phyloP scores from a whole-genome alignment of 805 yeast genomes.

The Schizosaccharomyces octosporus region DNA sequence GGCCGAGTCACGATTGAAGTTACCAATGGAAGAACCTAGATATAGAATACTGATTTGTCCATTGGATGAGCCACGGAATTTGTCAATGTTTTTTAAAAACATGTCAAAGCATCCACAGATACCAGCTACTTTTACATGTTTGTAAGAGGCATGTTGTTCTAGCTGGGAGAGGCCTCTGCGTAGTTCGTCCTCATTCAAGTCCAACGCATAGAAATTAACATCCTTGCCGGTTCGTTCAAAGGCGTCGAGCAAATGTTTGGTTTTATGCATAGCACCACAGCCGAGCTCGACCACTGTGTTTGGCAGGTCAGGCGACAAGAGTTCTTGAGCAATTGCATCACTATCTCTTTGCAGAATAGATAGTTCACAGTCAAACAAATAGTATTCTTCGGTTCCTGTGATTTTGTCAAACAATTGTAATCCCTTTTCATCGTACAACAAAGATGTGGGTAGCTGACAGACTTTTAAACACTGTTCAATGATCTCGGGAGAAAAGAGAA shows the following conservation, averaged over 20 bases:
- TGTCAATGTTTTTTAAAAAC: conserved; percentile 6
- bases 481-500: neutral
- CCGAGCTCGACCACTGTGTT: conserved; percentile 8
- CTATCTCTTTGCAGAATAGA: conserved; percentile 4
- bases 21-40: conserved; percentile 10
- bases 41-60: conserved; percentile 6
- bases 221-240: conserved; percentile 5
- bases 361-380: conserved; percentile 6
- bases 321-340: conserved; percentile 4
- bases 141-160: neutral
- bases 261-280: conserved; percentile 8
- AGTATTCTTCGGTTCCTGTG: conserved; percentile 7
- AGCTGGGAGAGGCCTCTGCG: conserved; percentile 5
- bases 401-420: conserved; percentile 8
- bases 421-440: conserved; percentile 9
- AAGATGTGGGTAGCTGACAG: conserved; percentile 6
- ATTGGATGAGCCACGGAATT: neutral
- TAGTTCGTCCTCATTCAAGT: conserved; percentile 6
- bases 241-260: conserved; percentile 6
- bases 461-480: neutral
- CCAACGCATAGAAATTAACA: conserved; percentile 8
- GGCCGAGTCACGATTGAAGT: conserved; percentile 7
- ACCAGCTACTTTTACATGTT: conserved; percentile 6
- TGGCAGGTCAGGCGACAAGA: conserved; percentile 3
- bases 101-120: conserved; percentile 8